Base-by-base conservation (phyloP, 192 early-diverging fungal genomes). In the Rhizophagus sp. region DNA sequence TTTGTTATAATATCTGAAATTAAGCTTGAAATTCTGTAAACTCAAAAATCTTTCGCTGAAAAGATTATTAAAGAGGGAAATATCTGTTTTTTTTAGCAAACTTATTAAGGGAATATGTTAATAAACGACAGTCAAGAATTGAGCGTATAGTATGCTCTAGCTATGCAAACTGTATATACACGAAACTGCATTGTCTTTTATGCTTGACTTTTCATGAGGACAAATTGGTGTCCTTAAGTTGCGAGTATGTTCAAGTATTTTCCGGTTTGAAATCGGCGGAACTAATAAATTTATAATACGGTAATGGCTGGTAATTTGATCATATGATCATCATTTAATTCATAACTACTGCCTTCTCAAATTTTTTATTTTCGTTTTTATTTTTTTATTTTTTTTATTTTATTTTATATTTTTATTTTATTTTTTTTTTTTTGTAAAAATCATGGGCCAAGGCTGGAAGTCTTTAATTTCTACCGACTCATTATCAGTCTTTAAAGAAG, bases 101-200 rank as follows among this genome's bases (percentile, higher is more conserved):
- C 7, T 41, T 41, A 41, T 41, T 41, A 41, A 41, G 7, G 63
- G 63, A 64, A 64, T 64, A 64, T 64, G 63, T 64, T 64, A 64
- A 64, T 64, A 64, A 27, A 47, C 44, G 11, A 47, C 11, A 47
- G 44, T 47, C 44, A 12, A 12, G 44, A 47, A 47, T 47, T 47
- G 44, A 47, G 44, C 44, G 44, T 47, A 12, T 47, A 47, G 44
- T 47, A 47, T 47, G 44, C 44, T 27, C 63, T 25, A 24, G 47
- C 30, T 47, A 41, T 73, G 15, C 71, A 12, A 33, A 25, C 47
- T 47, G 71, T 41, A 47, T 73, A 50, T 49, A 47, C n/a, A 73
- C 36, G 44, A 73, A 73, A 73, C 71, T 73, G 71, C 71, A 73
- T 73, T n/a, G 34, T 73, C 71, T 41, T 73, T 73, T 73, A 73